Base-by-base conservation (phyloP, 2,329 filamentous ascomycete genomes). In the Amphichorda felina region DNA sequence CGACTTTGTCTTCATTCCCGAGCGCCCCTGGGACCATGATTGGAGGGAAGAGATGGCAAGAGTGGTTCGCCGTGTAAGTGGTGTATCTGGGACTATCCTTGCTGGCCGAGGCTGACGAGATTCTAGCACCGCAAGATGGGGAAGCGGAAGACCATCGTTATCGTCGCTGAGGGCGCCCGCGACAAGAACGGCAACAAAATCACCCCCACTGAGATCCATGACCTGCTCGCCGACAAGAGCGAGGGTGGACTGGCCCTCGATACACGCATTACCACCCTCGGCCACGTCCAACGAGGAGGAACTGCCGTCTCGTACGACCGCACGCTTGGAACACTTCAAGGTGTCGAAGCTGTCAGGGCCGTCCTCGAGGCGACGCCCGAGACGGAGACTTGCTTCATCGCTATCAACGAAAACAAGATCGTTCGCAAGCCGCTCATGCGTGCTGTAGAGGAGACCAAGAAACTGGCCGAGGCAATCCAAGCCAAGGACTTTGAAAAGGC, bases 361-460 rank as follows among this genome's bases (percentile, higher is more conserved):
- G 85, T 95, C 14, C 70, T 95, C 19, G 85, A 94, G 45, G 84
- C 86, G 34, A 93, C 79, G 0, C 87, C 91, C 8, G 82, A 91
- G 30, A 89, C 84, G 0, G 84, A 86, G 37, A 94, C 87, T 33
- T 89, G 87, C 39, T 88, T 98, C 52, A 96, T 98, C 53, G 88
- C 87, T 47, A 88, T 98, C 46, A 88, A 81, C 43, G 91, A 98
- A 66, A 96, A 96, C 72, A 94, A 98, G 65, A 96, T 98, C 53
- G 79, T 87, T 44, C 77, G 88, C 37, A 87, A 88, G 48, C 82
- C 87, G 15, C 66, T 98, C 18, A 82, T 96, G 66, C 75, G 94
- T 53, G 88, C 91, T 2, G 91, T 98, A 9, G 65, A 74, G 32
- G 75, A 87, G 50, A 98, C 91, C 19, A 81, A 95, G 56, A 72